Percentiles rank a stretch among this genome's conserved stretches.
Conservation (phyloP, 2,329 filamentous ascomycete species). For the Domatiomyces globalis region DNA sequence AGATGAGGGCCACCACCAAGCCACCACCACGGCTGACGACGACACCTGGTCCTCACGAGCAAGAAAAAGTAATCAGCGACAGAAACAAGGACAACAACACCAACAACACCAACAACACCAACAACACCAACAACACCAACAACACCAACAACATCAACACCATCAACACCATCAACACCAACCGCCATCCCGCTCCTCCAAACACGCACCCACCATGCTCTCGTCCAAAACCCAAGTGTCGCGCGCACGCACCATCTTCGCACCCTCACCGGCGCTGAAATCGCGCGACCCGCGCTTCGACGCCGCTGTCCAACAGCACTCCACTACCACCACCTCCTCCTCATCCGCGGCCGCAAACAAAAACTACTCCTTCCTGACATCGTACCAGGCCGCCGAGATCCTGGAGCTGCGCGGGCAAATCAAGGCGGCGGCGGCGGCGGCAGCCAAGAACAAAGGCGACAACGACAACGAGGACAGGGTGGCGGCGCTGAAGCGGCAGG, state of each 20-base stretch:
- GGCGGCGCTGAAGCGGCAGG: slow-evolving; percentile 55
- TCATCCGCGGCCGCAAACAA: slow-evolving; percentile 40
- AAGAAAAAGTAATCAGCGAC: slow-evolving; percentile 9
- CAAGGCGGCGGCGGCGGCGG: too few species aligned
- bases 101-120: slow-evolving; percentile 5
- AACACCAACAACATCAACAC: slow-evolving; percentile 21
- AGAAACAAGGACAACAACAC: neutral
- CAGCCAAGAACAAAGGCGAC: slow-evolving; percentile 37
- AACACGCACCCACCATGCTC: slow-evolving; percentile 77
- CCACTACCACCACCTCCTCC: too few species aligned
- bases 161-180: neutral
- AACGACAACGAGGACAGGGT: slow-evolving; percentile 28
- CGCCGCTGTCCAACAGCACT: slow-evolving; percentile 33
- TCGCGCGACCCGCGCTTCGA: slow-evolving; percentile 83
- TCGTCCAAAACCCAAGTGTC: slow-evolving; percentile 73
- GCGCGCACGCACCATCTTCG: slow-evolving; percentile 61
- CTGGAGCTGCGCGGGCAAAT: slow-evolving; percentile 55
- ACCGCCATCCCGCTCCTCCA: slow-evolving; percentile 43
- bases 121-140: slow-evolving; percentile 29
- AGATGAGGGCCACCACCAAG: slow-evolving; percentile 1
- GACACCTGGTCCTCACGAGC: slow-evolving; percentile 8
- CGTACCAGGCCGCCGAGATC: slow-evolving; percentile 77
- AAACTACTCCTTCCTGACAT: slow-evolving; percentile 76
- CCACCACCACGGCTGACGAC: neutral
- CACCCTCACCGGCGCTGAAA: slow-evolving; percentile 41